Base-by-base conservation (phyloP, 352 stramenopile species). In the Phytophthora cryptogea region DNA sequence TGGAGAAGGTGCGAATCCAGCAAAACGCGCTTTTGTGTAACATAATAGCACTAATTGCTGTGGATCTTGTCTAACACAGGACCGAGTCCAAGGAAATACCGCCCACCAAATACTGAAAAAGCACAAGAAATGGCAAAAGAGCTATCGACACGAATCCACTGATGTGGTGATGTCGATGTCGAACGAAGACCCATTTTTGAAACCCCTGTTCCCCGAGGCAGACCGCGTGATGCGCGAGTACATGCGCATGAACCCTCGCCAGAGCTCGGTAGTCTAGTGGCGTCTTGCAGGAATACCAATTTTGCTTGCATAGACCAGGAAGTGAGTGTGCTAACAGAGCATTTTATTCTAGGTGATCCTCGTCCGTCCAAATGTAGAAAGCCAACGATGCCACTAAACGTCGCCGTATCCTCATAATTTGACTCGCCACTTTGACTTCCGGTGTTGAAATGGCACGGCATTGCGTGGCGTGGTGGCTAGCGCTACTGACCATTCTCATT, bases 111-210 rank as follows among this genome's bases (percentile, higher is more conserved):
- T 94, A 33, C 45, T 95, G 14, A 95, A 93, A 53, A 95, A 92
- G 55, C 73, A 94, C 71, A 95, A 93, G 50, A 92, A 92, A 46
- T 95, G 86, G 86, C 78, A 90, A 50, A 95, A 95, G 60, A 88
- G 78, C 46, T 92, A 84, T 53, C 77, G 77, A 13, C 76, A 69
- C 54, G 78, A 88, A 68, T 30, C 63, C 30, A 86, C 71, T 0
- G 68, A 80, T n/a, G 64, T 71, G 20, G 43, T 88, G 16, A 72
- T 59, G 46, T 66, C 70, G 13, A 68, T 78, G 46, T 57, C 62
- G 36, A 78, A 75, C 0, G 82, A 94, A 61, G 84, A 94, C 16
- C 84, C 84, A 23, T 94, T 91, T 62, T 63, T 94, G 35, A 66
- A 79, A 43, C 59, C 72, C n/a, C 59, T 86, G 32, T 83, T 77